phyloP scores from a whole-genome alignment of 306 rosid species.

The Prunus mume region DNA sequence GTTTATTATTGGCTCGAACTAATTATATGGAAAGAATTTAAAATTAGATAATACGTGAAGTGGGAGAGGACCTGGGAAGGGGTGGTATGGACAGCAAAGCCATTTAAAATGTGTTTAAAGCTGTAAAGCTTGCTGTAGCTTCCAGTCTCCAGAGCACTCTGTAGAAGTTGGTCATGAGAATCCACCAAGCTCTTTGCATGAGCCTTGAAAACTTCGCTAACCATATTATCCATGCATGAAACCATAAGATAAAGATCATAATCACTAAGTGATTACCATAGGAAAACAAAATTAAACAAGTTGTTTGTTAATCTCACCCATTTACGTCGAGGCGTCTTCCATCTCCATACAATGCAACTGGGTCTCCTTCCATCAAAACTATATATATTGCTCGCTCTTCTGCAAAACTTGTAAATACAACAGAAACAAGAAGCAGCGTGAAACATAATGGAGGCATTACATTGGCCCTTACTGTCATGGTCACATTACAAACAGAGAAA shows the following conservation, averaged over 20 bases:
- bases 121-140: constrained; percentile 70
- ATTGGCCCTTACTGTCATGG: constrained; percentile 14
- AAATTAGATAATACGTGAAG: neutral
- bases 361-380: constrained; percentile 63
- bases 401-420: constrained; percentile 16
- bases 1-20: neutral
- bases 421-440: constrained; percentile 12
- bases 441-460: neutral
- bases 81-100: constrained; percentile 75
- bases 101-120: constrained; percentile 66
- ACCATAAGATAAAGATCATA: neutral
- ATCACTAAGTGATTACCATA: neutral
- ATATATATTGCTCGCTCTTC: constrained; percentile 59
- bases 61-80: constrained; percentile 58
- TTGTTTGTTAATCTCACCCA: neutral
- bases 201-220: constrained; percentile 38
- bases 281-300: neutral
- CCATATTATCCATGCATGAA: constrained; percentile 19
- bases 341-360: constrained; percentile 42
- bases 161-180: constrained; percentile 61
- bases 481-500: neutral
- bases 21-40: too few species aligned
- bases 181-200: constrained; percentile 47
- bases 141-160: constrained; percentile 50
- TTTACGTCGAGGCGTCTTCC: constrained; percentile 15